A percentile compares a stretch with the other conserved stretches of the same genome.
phyloP scores from a whole-genome alignment of 352 stramenopile genomes.

The Phytopythium sindhum region DNA sequence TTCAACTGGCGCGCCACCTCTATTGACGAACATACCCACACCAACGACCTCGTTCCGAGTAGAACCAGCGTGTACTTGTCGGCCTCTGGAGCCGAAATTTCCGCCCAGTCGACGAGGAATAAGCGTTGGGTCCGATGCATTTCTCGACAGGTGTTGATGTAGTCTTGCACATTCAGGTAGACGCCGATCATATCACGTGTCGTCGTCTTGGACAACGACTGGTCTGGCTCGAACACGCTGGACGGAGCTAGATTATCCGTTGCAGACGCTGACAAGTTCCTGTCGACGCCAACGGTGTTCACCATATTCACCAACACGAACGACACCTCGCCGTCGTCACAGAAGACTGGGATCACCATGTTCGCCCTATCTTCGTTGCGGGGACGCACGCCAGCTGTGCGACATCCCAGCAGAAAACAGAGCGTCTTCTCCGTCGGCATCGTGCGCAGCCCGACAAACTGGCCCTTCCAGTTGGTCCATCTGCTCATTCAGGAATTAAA shows the following conservation, averaged over 20 bases:
- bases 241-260: neutral
- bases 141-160: too few relatives aligned
- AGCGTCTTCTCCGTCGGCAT: conserved; percentile 7
- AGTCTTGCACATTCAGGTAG: too few relatives aligned
- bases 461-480: conserved; percentile 15
- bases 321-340: conserved; percentile 7
- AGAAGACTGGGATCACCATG: conserved; percentile 17
- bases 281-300: neutral
- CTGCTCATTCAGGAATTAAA: conserved; percentile 6
- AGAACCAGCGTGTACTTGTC: too few relatives aligned
- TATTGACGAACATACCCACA: too few relatives aligned
- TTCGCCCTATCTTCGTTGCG: conserved; percentile 9
- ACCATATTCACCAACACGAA: conserved; percentile 17
- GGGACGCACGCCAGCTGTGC: conserved; percentile 12
- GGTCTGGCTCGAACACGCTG: neutral
- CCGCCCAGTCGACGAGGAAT: too few relatives aligned
- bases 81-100: too few relatives aligned
- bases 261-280: neutral
- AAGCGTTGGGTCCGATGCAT: too few relatives aligned
- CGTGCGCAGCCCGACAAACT: conserved; percentile 17
- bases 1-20: too few relatives aligned
- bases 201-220: neutral
- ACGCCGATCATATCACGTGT: neutral
- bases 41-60: too few relatives aligned
- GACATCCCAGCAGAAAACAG: conserved; percentile 16